phyloP scores from a whole-genome alignment of 2,329 filamentous ascomycete genomes.

The Aplosporella prunicola region DNA sequence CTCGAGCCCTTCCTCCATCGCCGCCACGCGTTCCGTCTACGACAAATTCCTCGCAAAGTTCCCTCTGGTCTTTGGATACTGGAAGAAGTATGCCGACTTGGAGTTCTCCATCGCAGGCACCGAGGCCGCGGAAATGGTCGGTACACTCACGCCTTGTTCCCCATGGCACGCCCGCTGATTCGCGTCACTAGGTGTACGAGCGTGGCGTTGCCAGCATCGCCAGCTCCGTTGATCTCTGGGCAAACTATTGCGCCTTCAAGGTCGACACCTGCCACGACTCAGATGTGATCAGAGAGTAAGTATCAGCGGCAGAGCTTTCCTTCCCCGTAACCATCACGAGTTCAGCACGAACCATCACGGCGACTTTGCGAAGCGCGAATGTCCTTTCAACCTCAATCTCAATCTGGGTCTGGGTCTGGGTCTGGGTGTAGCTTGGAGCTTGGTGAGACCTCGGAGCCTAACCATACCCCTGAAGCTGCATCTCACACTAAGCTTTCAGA shows the following conservation, averaged over 20 bases:
- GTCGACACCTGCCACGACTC: conserved; percentile 93
- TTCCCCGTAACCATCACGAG: conserved; percentile 9
- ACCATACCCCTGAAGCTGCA: conserved; percentile 13
- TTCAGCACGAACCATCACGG: conserved; percentile 8
- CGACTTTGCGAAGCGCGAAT: conserved; percentile 5
- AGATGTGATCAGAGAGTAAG: conserved; percentile 99
- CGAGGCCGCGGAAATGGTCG: conserved; percentile 92
- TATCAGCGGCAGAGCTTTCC: conserved; percentile 37
- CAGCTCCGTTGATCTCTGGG: conserved; percentile 93
- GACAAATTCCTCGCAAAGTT: conserved; percentile 92
- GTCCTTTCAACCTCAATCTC: conserved; percentile 24
- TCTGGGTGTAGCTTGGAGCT: conserved; percentile 12
- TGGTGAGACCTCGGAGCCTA: conserved; percentile 18
- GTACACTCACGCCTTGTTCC: conserved; percentile 22
- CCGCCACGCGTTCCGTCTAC: conserved; percentile 76
- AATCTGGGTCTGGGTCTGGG: not conserved
- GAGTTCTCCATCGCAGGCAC: conserved; percentile 96
- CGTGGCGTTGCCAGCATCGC: conserved; percentile 87
- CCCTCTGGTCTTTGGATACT: conserved; percentile 92
- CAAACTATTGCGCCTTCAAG: conserved; percentile 95
- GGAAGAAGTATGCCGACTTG: conserved; percentile 98
- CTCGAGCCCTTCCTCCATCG: conserved; percentile 87
- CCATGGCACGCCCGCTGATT: too few species aligned
- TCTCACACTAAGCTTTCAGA: conserved; percentile 26
- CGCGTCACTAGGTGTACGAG: conserved; percentile 94